A percentile compares a stretch with the other conserved stretches of the same genome.
Evolutionary conservation across 2,329 filamentous ascomycete species (phyloP).

Genomic region (Tolypocladium amazonense): DNA sequence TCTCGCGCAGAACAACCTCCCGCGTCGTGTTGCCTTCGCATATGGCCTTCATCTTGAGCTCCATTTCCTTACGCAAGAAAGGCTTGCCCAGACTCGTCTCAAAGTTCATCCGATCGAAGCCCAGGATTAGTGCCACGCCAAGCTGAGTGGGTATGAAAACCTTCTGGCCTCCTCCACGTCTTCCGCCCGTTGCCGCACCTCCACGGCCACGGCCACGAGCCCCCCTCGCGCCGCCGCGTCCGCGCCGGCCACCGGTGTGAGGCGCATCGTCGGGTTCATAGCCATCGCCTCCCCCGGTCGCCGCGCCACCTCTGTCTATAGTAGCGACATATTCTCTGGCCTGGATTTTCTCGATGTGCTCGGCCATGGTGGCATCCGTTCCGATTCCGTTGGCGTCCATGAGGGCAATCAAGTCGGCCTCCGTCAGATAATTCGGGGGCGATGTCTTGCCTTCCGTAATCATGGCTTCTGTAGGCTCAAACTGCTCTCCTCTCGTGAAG

Average conservation of each 20-base stretch:
- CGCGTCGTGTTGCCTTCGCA: slow-evolving; percentile 76
- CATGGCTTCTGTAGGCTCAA: slow-evolving; percentile 79
- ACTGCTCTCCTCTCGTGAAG: slow-evolving; percentile 69
- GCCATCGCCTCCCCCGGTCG: slow-evolving; percentile 27
- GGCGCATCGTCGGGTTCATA: slow-evolving; percentile 26
- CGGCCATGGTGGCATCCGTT: slow-evolving; percentile 97
- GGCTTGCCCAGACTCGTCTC: slow-evolving; percentile 91
- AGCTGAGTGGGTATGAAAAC: slow-evolving; percentile 91
- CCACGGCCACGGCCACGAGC: slow-evolving; percentile 23
- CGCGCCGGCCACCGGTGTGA: slow-evolving; percentile 33
- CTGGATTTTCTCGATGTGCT: slow-evolving; percentile 95
- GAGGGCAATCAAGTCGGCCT: slow-evolving; percentile 86
- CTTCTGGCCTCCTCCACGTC: slow-evolving; percentile 43
- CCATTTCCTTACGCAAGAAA: slow-evolving; percentile 96
- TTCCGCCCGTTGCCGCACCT: slow-evolving; percentile 29
- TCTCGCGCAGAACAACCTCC: slow-evolving; percentile 68
- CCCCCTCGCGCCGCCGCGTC: slow-evolving; percentile 35
- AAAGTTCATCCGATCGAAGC: slow-evolving; percentile 89
- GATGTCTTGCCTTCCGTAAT: slow-evolving; percentile 87
- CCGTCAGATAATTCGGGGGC: slow-evolving; percentile 77
- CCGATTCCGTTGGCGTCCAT: slow-evolving; percentile 99
- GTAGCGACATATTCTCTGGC: slow-evolving; percentile 76
- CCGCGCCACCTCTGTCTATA: slow-evolving; percentile 30
- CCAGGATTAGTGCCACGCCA: slow-evolving; percentile 83
- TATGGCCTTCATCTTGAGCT: slow-evolving; percentile 91